These are phyloP conservation scores for Rhizomucor pusillus DNA, from an alignment of 371 early-diverging fungal species.

Conservation along the genomic window DNA sequence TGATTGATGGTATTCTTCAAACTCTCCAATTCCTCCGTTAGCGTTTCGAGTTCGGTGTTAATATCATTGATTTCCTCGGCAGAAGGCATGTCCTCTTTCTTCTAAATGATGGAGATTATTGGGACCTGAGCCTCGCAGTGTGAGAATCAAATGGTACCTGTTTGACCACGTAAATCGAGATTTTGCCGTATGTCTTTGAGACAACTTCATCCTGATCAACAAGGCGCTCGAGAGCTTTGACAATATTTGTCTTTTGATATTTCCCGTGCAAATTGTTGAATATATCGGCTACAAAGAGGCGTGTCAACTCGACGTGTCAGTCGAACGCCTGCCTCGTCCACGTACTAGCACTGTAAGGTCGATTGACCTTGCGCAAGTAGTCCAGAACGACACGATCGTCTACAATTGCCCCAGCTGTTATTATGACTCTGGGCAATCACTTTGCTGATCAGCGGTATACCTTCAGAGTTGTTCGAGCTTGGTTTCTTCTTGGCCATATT, in stretches of 20 bases:
- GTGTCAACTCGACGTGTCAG: not conserved
- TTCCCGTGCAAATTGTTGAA: constrained; percentile 21
- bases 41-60: not conserved
- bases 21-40: not conserved
- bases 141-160: constrained; percentile 6
- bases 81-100: not conserved
- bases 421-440: not conserved
- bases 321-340: not conserved
- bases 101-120: not conserved
- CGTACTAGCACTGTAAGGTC: constrained; percentile 22
- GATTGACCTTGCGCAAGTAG: constrained; percentile 20
- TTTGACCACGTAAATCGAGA: constrained; percentile 12
- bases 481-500: constrained; percentile 1
- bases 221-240: constrained; percentile 12
- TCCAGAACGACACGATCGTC: constrained; percentile 12
- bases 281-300: constrained; percentile 14
- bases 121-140: not conserved
- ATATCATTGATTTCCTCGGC: not conserved
- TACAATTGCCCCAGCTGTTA: not conserved
- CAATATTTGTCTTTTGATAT: constrained; percentile 12
- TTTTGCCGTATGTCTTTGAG: constrained; percentile 18
- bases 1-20: not conserved
- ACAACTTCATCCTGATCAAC: constrained; percentile 6
- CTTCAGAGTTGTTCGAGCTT: not conserved
- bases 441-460: not conserved